Evolutionary conservation across 2,329 filamentous ascomycete species (phyloP).

Genomic region (Paraphaeosphaeria minitans): DNA sequence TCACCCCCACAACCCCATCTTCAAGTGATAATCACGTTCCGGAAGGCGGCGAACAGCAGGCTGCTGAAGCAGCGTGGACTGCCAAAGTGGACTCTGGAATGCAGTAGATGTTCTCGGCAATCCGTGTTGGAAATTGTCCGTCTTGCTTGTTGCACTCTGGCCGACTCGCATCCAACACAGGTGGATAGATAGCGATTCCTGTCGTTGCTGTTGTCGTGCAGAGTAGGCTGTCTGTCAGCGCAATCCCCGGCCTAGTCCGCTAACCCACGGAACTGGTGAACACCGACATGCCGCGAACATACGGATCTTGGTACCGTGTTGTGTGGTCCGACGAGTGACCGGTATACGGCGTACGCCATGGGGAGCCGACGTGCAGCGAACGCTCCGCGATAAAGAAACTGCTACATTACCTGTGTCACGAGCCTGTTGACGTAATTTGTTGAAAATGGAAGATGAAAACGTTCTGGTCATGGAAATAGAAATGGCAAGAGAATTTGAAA

Average conservation of each 20-base stretch:
- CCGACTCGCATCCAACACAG: neutral
- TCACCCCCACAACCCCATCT: neutral
- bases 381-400: neutral
- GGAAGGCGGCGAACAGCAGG: neutral
- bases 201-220: neutral
- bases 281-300: constrained; percentile 1
- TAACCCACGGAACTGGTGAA: neutral
- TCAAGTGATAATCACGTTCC: neutral
- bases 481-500: neutral
- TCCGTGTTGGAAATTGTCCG: neutral
- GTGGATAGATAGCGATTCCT: neutral
- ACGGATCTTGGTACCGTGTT: neutral
- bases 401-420: neutral
- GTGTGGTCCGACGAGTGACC: neutral
- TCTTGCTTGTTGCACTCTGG: neutral
- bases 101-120: neutral
- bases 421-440: neutral
- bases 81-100: neutral
- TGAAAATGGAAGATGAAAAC: neutral
- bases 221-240: neutral
- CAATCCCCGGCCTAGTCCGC: neutral
- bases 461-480: neutral
- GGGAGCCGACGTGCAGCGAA: neutral
- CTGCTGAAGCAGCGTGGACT: neutral
- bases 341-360: neutral